Base-by-base conservation (phyloP, 1,139 yeast species). In the Tardiomyces depauwii region DNA sequence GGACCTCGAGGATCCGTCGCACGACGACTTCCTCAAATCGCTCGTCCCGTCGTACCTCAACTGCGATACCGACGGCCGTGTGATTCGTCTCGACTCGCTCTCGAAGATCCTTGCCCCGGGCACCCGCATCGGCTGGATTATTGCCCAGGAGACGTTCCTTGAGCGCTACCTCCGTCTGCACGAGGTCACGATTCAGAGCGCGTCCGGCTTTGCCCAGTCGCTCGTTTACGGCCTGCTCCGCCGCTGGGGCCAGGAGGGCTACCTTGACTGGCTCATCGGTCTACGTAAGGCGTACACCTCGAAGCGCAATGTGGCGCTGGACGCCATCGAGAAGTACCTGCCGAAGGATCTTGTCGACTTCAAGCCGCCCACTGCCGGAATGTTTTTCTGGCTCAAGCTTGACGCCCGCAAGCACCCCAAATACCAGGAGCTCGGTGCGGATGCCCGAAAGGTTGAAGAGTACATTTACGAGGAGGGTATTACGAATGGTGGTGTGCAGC, bases 71-170 rank as follows among this genome's bases (percentile, higher is more conserved):
- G 96, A 89, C 53, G 97, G 97, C 45, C 78, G 97, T 64, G 96
- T 88, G 40, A 63, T 89, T 47, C 78, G 97, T 64, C 73, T 89
- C 59, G 97, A 89, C 63, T 85, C 96, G 2, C 80, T 85, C 66
- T 87, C 96, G 49, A 89, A 89, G 70, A 93, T 87, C 30, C 68
- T 89, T 52, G 96, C 96, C 2, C 97, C 97, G 32, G 96, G 96
- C 55, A 60, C 81, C 42, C 81, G 97, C 71, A 64, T 86, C 50
- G 96, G 96, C 44, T 89, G 96, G 96, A 73, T 89, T 53, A 81
- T 83, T 19, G 95, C 85, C 47, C 94, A 86, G 64, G 69, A 71
- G 43, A 60, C 61, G 2, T 62, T 88, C 39, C 63, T 87, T 53
- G 89, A 83, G 65, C 75, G 93, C 57, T 76, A 71, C 58, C 65